Evolutionary conservation across 257 asterid genomes (phyloP).

Genomic region (Parsonsia alboflavescens): DNA sequence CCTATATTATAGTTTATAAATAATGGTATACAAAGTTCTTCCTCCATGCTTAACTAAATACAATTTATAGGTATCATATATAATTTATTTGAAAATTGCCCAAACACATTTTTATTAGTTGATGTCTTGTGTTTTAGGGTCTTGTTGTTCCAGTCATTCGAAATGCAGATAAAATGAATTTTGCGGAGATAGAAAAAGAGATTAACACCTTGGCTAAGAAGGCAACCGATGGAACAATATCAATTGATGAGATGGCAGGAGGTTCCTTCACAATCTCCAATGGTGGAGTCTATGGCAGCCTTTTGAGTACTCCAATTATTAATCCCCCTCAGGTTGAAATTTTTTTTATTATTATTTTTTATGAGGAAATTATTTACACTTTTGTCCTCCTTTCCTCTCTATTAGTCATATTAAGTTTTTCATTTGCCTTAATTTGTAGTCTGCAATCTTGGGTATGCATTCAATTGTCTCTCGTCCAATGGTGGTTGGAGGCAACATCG

Average conservation of each 20-base stretch:
- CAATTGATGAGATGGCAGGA: conserved; percentile 99
- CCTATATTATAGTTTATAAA: not conserved
- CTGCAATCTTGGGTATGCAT: conserved; percentile 98
- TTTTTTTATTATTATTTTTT: too few species aligned
- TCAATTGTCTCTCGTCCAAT: conserved; percentile 91
- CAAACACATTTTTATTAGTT: not conserved
- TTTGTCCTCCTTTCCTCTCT: not conserved
- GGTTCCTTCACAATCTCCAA: conserved; percentile 94
- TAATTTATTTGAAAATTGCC: not conserved
- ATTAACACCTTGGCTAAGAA: conserved; percentile 84
- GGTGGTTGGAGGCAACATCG: conserved; percentile 86
- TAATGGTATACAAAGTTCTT: not conserved
- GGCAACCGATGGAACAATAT: conserved; percentile 83
- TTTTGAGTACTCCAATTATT: conserved; percentile 92
- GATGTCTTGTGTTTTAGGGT: conserved; percentile 42
- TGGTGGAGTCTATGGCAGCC: conserved; percentile 99
- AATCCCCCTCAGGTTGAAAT: conserved; percentile 92
- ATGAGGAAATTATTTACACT: conserved; percentile 1
- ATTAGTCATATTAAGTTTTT: not conserved
- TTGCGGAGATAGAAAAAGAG: conserved; percentile 92
- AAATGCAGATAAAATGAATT: conserved; percentile 77
- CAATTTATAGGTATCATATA: not conserved
- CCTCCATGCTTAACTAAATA: not conserved
- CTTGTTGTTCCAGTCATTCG: conserved; percentile 98
- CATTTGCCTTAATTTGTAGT: conserved; percentile 39